Evolutionary conservation across 1,284 basidiomycete species (phyloP), one percentile per base, ranked within the genome.

Genomic region (Lentinula novae-zelandiae): DNA sequence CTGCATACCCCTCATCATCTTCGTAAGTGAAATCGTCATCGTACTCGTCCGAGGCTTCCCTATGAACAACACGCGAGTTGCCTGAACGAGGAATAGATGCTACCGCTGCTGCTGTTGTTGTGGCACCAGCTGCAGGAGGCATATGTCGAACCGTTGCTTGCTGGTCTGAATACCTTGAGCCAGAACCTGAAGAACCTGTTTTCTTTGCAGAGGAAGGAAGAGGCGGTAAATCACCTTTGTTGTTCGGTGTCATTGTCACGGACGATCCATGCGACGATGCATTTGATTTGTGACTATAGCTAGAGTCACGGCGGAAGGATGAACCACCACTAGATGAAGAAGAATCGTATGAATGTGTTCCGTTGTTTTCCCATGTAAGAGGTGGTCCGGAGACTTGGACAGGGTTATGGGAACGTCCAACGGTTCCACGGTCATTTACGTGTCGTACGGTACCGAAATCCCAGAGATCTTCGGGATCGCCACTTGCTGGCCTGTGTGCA

Each of bases 361-460:
- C 82, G 62, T 89, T 81, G 73, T 86, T 89, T 70, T 90, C 88
- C 89, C 89, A 90, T 31, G 88, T 90, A 49, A 89, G 72, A 8
- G 86, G 84, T 9, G 87, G 86, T 0, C 87, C 87, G 36, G 86
- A 82, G 34, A 82, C 77, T 61, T 81, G 81, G 60, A 84, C 75
- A 50, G 82, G 80, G 66, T 81, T 83, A 31, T 79, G 77, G 33
- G 80, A 72, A 51, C 86, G 82, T 22, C 90, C 90, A 48, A 92
- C 80, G 9, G 89, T 92, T 9, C 73, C 75, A 51, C 78, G 73
- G 57, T 79, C 73, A 20, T 78, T 76, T 27, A 80, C 82, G 67
- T 92, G 87, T 61, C 90, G 87, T 54, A 95, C 86, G 13, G 93
- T 95, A 22, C 93, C 91, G 78, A 97, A 98, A 73, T 97, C 95